Evolutionary conservation across 2,329 filamentous ascomycete species (phyloP).

Genomic region (Ceratocystiopsis minuta): DNA sequence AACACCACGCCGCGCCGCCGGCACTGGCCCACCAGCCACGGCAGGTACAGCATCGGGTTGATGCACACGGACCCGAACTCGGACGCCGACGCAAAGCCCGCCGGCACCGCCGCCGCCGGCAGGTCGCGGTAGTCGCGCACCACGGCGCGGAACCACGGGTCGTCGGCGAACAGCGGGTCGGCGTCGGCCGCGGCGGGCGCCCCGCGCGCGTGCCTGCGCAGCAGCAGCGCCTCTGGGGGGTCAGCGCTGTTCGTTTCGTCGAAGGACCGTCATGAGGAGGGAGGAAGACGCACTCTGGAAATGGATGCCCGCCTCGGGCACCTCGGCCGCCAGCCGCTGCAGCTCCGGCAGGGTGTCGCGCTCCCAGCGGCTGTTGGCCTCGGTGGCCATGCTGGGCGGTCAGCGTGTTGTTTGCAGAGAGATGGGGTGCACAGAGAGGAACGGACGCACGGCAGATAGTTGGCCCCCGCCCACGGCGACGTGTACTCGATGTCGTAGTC

Average conservation of each 20-base stretch:
- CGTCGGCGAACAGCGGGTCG: constrained; percentile 33
- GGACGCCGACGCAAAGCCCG: constrained; percentile 52
- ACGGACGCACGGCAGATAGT: constrained; percentile 55
- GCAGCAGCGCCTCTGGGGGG: too few relatives aligned
- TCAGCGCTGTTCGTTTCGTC: too few relatives aligned
- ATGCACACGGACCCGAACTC: constrained; percentile 77
- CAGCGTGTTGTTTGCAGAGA: background rate
- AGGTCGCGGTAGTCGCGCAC: constrained; percentile 55
- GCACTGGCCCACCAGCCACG: constrained; percentile 71
- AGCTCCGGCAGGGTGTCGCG: constrained; percentile 46
- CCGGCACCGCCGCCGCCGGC: constrained; percentile 35
- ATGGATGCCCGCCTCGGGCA: constrained; percentile 65
- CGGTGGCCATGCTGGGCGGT: constrained; percentile 23
- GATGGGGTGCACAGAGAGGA: too few relatives aligned
- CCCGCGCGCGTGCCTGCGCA: constrained; percentile 7
- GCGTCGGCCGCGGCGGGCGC: constrained; percentile 20
- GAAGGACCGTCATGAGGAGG: too few relatives aligned
- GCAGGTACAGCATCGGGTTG: constrained; percentile 74
- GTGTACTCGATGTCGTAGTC: constrained; percentile 86
- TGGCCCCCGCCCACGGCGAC: constrained; percentile 77
- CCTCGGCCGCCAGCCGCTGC: constrained; percentile 37
- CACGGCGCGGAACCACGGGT: constrained; percentile 57
- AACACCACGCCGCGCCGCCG: constrained; percentile 53
- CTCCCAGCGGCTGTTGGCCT: constrained; percentile 36
- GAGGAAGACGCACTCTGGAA: constrained; percentile 43